A percentile compares a stretch with the other conserved stretches of the same genome.
Conservation (phyloP, 129 eudicot genomes). For the Tagetes erecta region DNA sequence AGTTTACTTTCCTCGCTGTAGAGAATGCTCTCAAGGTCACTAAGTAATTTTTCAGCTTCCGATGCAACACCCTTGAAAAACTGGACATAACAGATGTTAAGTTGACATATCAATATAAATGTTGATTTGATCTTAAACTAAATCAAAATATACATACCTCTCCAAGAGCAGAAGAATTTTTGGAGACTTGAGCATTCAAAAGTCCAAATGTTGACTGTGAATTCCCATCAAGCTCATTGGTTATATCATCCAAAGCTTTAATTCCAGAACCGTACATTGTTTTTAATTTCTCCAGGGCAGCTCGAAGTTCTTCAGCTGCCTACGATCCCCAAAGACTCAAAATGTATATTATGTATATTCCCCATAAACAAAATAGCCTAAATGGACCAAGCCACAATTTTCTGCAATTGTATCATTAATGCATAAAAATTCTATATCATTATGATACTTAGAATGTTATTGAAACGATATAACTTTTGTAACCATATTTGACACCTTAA, state of each 20-base stretch:
- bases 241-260: constrained; percentile 67
- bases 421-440: too few species aligned
- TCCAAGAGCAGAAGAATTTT: constrained; percentile 81
- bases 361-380: constrained; percentile 8
- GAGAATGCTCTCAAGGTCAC: constrained; percentile 78
- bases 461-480: too few species aligned
- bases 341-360: neutral
- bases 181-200: constrained; percentile 78
- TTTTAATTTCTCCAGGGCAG: constrained; percentile 59
- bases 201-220: constrained; percentile 65
- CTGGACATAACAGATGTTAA: constrained; percentile 36
- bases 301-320: constrained; percentile 88
- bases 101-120: constrained; percentile 25
- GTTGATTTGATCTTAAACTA: too few species aligned
- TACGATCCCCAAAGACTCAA: constrained; percentile 1
- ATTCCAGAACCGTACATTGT: constrained; percentile 82
- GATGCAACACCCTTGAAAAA: constrained; percentile 80
- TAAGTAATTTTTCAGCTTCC: constrained; percentile 82
- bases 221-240: constrained; percentile 80
- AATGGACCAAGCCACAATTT: too few species aligned
- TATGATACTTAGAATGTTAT: too few species aligned
- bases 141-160: constrained; percentile 42
- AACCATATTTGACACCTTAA: too few species aligned
- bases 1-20: constrained; percentile 71
- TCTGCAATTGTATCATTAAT: too few species aligned